Base-by-base conservation (phyloP, 1,284 basidiomycete species). In the Mycena citricolor region DNA sequence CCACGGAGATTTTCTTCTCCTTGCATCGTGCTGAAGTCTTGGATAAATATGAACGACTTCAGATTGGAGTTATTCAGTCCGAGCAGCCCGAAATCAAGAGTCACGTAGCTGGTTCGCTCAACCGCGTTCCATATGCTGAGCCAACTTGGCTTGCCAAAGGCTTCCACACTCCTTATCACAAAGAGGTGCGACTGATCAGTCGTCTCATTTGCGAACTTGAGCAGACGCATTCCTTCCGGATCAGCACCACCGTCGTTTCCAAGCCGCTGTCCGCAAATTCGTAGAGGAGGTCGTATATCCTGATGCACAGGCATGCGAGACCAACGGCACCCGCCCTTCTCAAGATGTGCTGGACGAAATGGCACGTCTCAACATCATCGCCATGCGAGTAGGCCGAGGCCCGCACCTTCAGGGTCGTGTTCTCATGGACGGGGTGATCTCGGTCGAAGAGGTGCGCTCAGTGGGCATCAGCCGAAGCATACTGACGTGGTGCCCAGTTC, bases 381-480 rank as follows among this genome's bases (percentile, higher is more conserved):
- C 90, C 4, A 97, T 97, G 93, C 82, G 92, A 37, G 71, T 97
- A 64, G 94, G 94, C 8, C 86, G 85, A 14, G 86, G 86, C 17
- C 83, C 83, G 57, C 93, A 97, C 59, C 70, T 98, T 25, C 73
- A 90, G 59, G 94, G 93, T 4, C 76, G 82, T 21, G 80, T 75
- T 21, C 74, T 97, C 12, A 87, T 94, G 75, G 79, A 81, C 48
- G 94, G 88, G 5, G 61, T 86, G 22, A 84, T 97, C 50, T 86
- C 82, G 57, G 89, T 90, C 7, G 94, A 97, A 64, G 83, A 95
- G 52, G 56, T 48, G 28, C 20, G 49, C 32, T 20, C 8, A 12
- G 14, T 17, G 19, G 11, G 17, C 2, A 6, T 24, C 34, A 14
- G 8, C 5, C 4, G 20, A 17, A 21, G 32, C 5, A 12, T 37